These are phyloP conservation scores for Neonectria coccinea DNA, from an alignment of 2,329 filamentous ascomycete species.

Conservation along the genomic window DNA sequence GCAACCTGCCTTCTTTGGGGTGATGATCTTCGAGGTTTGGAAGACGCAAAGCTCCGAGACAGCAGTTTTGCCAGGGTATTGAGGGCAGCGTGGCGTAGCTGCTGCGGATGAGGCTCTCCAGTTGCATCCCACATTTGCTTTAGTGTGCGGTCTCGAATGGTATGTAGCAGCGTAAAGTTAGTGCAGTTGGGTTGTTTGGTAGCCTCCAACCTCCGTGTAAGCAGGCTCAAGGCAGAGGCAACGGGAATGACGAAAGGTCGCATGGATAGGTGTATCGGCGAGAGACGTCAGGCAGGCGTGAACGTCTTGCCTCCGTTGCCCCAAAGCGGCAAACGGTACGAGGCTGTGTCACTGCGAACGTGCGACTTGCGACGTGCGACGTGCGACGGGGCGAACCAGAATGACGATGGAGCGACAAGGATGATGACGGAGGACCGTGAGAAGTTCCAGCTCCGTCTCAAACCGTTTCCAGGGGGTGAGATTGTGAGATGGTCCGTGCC, in stretches of 20 bases:
- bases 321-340: background rate
- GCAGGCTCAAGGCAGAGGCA: background rate
- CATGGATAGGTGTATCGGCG: background rate
- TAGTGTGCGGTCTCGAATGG: background rate
- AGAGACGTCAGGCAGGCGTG: background rate
- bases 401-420: background rate
- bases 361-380: background rate
- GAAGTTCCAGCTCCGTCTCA: background rate
- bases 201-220: background rate
- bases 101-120: slow-evolving; percentile 20
- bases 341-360: background rate
- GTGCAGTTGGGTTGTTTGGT: background rate
- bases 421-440: background rate
- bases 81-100: slow-evolving; percentile 14
- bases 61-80: background rate
- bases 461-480: background rate
- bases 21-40: background rate
- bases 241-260: background rate
- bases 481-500: slow-evolving; percentile 9
- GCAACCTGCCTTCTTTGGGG: background rate
- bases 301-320: background rate
- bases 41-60: background rate
- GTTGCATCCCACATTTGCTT: slow-evolving; percentile 5
- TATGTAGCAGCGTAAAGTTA: slow-evolving; percentile 1
- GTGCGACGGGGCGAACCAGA: background rate